Base-by-base conservation (phyloP, 805 yeast species). In the Priceomyces haplophilus region DNA sequence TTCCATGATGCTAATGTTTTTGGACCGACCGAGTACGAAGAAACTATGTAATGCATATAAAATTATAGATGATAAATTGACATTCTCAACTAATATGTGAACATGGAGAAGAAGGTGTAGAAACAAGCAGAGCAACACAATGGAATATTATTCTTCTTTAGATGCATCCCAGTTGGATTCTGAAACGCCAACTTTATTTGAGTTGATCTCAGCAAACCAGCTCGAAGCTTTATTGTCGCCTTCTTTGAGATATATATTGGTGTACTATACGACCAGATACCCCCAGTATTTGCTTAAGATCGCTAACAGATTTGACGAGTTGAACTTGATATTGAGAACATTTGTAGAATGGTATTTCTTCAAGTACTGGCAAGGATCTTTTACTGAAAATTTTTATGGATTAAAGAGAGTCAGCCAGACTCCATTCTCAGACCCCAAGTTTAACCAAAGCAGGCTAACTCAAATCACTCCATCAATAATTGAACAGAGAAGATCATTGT, bases 331-430 rank as follows among this genome's bases (percentile, higher is more conserved):
- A 2, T 46, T 83, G 2, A 67, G 90, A 54, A 80, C 85, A 0
- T 44, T 75, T 3, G 65, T 91, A 1, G 97, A 93, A 60, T 80
- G 80, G 70, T 73, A 76, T 47, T 86, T 83, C 51, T 61, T 91
- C 38, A 75, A 68, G 40, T 70, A 72, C 38, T 86, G 93, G 88
- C 90, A 87, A 54, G 79, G 95, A 0, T 79, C 93, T 2, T 88
- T 91, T 55, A 88, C 95, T 0, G 97, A 91, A 60, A 85, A 86
- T 56, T 91, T 91, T 58, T 91, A 91, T 57, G 98, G 97, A 1
- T 64, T 91, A 49, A 88, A 88, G 56, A 70, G 95, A 37, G 75
- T 76, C 21, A 65, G 64, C 43, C 61, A 56, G 40, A 67, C 72
- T 0, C 67, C 66, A 3, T 52, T 68, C 13, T 54, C 70, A 1